Evolutionary conservation across 495 filamentous ascomycete genomes (phyloP).

Genomic region (Aspergillus avenaceus): DNA sequence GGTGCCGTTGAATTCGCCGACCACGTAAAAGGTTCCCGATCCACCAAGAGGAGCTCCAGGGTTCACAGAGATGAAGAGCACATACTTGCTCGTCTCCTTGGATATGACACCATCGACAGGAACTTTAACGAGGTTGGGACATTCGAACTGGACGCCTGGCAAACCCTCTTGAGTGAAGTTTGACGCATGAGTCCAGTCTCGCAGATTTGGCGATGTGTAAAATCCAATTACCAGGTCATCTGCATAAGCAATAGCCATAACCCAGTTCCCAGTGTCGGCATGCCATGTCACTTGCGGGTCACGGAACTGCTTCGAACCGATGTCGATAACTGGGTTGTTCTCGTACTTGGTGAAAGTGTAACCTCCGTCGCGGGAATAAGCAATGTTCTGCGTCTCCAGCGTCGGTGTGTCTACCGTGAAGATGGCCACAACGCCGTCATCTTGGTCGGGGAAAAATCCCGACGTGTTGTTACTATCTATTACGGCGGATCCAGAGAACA

Average conservation of each 20-base stretch:
- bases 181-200: constrained; percentile 45
- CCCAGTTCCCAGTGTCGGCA: constrained; percentile 38
- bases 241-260: constrained; percentile 44
- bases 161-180: constrained; percentile 41
- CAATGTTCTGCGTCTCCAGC: constrained; percentile 45
- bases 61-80: constrained; percentile 47
- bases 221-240: constrained; percentile 45
- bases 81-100: constrained; percentile 28
- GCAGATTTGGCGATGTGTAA: constrained; percentile 46
- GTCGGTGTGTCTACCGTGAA: constrained; percentile 41
- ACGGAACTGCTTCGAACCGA: constrained; percentile 37
- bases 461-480: constrained; percentile 51
- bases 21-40: constrained; percentile 33
- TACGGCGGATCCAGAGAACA: constrained; percentile 47
- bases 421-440: constrained; percentile 48
- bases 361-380: constrained; percentile 48
- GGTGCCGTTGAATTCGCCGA: constrained; percentile 47
- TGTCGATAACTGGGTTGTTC: constrained; percentile 45
- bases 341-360: constrained; percentile 48
- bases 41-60: constrained; percentile 52
- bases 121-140: constrained; percentile 40
- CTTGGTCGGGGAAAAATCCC: constrained; percentile 48
- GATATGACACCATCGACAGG: constrained; percentile 15
- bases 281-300: constrained; percentile 53
- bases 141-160: constrained; percentile 50